Conservation (phyloP, 2,329 filamentous ascomycete genomes). For the Aureobasidium mangrovei region DNA sequence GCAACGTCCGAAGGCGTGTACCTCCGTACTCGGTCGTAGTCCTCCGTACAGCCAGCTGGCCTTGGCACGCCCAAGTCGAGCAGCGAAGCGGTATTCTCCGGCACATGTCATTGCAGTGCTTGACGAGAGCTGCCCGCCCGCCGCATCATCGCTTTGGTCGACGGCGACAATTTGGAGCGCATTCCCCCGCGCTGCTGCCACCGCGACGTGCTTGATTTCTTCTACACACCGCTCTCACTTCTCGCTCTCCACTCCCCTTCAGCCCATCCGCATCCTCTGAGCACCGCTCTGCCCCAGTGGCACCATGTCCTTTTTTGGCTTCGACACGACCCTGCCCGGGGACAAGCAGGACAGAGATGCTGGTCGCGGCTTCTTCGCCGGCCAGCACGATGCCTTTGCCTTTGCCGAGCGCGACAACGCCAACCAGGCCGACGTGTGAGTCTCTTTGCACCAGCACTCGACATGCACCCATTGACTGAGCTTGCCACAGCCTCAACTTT, state of each 20-base stretch:
- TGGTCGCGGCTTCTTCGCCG: constrained; percentile 62
- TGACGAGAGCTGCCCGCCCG: too few species aligned
- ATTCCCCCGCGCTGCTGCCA: too few species aligned
- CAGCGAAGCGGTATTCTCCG: too few species aligned
- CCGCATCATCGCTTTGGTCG: too few species aligned
- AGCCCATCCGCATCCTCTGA: background rate
- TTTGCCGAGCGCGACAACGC: constrained; percentile 55
- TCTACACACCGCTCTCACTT: too few species aligned
- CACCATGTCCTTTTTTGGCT: constrained; percentile 80
- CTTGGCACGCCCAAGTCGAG: too few species aligned
- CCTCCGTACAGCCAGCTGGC: too few species aligned
- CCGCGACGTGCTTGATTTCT: too few species aligned
- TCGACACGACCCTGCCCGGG: constrained; percentile 60
- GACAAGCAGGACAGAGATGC: constrained; percentile 40
- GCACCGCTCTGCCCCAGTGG: background rate
- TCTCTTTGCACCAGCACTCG: constrained; percentile 5
- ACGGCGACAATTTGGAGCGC: too few species aligned
- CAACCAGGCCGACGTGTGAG: constrained; percentile 54
- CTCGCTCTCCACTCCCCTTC: background rate
- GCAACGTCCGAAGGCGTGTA: too few species aligned
- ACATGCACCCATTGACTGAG: constrained; percentile 24
- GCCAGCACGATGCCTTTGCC: constrained; percentile 73
- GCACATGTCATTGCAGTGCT: too few species aligned
- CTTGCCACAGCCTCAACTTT: constrained; percentile 62
- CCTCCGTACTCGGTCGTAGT: too few species aligned